A percentile compares a stretch with the other conserved stretches of the same genome.
These are phyloP conservation scores for Talaromyces nanjingensis DNA, from an alignment of 495 filamentous ascomycete species.

Conservation along the genomic window DNA sequence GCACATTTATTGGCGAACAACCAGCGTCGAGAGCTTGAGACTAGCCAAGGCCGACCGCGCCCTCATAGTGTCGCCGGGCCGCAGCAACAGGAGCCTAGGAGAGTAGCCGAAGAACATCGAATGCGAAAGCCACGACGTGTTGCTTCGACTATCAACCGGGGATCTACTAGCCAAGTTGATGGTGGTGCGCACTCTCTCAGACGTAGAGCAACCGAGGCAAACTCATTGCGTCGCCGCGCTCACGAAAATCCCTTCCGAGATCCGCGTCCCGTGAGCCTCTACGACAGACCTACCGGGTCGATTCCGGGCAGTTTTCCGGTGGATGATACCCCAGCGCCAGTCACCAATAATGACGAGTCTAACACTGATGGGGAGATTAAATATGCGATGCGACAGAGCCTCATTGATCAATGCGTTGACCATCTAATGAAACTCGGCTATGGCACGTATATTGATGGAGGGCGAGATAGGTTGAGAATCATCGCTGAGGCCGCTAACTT, in stretches of 20 bases:
- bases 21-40: conserved; percentile 5
- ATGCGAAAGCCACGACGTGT: background rate
- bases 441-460: conserved; percentile 34
- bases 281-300: conserved; percentile 11
- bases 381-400: conserved; percentile 12
- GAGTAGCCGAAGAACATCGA: background rate
- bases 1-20: conserved; percentile 30
- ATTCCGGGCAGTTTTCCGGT: conserved; percentile 24
- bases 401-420: conserved; percentile 39
- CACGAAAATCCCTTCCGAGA: conserved; percentile 9
- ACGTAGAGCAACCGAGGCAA: conserved; percentile 25
- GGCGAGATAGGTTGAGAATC: conserved; percentile 37
- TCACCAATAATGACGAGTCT: background rate
- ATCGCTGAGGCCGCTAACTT: conserved; percentile 47
- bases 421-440: conserved; percentile 43
- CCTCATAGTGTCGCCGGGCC: background rate
- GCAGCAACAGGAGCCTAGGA: background rate
- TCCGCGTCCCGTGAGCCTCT: background rate
- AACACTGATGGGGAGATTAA: background rate
- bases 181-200: conserved; percentile 10
- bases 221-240: conserved; percentile 16
- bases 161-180: background rate
- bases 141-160: background rate
- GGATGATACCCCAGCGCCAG: conserved; percentile 16
- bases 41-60: background rate